Percentiles rank a stretch among this genome's conserved stretches.
Evolutionary conservation across 768 basidiomycete species (phyloP).

Genomic region (Royoungia palumana): DNA sequence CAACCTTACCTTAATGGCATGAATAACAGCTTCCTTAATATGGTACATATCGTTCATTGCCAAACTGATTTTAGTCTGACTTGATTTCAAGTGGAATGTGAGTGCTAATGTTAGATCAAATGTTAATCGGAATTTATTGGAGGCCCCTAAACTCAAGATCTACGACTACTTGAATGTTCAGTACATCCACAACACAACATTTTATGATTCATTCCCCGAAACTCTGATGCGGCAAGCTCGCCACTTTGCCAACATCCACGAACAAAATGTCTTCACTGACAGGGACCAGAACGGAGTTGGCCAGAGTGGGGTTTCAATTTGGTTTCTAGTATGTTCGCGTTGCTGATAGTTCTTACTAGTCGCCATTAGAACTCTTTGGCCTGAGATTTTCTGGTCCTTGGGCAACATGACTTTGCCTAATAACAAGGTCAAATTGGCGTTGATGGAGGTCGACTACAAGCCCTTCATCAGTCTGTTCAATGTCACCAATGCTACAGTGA

Average conservation of each 20-base stretch:
- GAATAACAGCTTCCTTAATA: constrained; percentile 61
- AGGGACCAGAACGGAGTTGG: constrained; percentile 57
- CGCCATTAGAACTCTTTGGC: constrained; percentile 72
- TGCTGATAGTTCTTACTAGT: constrained; percentile 45
- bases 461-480: constrained; percentile 86
- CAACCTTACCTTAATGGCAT: constrained; percentile 67
- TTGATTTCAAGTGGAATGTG: constrained; percentile 63
- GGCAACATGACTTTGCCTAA: constrained; percentile 71
- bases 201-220: constrained; percentile 66
- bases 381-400: constrained; percentile 66
- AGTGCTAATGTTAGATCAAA: constrained; percentile 24
- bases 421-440: constrained; percentile 72
- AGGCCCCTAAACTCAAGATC: constrained; percentile 40
- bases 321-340: not conserved
- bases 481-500: constrained; percentile 60
- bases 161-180: constrained; percentile 76
- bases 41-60: constrained; percentile 41
- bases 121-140: not conserved
- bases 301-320: constrained; percentile 47
- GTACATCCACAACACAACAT: constrained; percentile 77
- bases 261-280: constrained; percentile 70
- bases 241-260: constrained; percentile 73
- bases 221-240: constrained; percentile 69
- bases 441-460: constrained; percentile 81
- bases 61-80: constrained; percentile 6